phyloP scores from a whole-genome alignment of 1,284 basidiomycete species.

The Moesziomyces sp. region DNA sequence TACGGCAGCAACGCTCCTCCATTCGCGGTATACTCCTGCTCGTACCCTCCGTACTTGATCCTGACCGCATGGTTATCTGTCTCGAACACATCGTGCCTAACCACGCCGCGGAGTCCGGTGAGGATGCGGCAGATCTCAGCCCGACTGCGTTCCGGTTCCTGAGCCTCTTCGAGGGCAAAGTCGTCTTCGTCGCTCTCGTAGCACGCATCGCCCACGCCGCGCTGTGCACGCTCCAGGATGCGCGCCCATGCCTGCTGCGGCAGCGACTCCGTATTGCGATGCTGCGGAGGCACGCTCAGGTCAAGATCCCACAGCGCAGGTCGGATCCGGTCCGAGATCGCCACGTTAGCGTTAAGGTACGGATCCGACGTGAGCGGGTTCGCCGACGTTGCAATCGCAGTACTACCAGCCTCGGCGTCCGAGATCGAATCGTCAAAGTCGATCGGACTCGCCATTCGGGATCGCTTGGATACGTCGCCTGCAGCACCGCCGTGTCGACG shows the following conservation, averaged over 20 bases:
- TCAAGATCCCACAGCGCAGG: conserved; percentile 50
- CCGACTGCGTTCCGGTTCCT: conserved; percentile 36
- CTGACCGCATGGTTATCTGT: conserved; percentile 30
- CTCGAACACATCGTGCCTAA: conserved; percentile 36
- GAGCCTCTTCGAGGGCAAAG: conserved; percentile 50
- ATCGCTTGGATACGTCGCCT: conserved; percentile 37
- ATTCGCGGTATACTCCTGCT: not conserved
- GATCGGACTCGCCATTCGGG: conserved; percentile 43
- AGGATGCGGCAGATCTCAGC: conserved; percentile 50
- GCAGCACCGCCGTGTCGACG: conserved; percentile 18
- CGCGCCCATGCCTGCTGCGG: conserved; percentile 54
- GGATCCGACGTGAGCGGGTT: conserved; percentile 40
- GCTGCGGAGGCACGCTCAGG: conserved; percentile 26
- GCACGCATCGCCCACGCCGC: conserved; percentile 61
- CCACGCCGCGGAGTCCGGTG: conserved; percentile 39
- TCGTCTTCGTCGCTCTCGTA: conserved; percentile 61
- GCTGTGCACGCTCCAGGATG: conserved; percentile 57
- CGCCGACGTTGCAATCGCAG: conserved; percentile 2
- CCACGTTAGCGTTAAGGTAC: conserved; percentile 27
- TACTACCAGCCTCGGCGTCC: conserved; percentile 3
- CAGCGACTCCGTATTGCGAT: conserved; percentile 28
- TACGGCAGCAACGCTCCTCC: not conserved
- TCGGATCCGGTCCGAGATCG: conserved; percentile 33
- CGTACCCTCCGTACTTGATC: conserved; percentile 26
- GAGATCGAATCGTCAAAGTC: conserved; percentile 29